Percentiles rank a stretch among this genome's conserved stretches.
Evolutionary conservation across 148 eudicot genomes (phyloP).

Genomic region (Silene latifolia): DNA sequence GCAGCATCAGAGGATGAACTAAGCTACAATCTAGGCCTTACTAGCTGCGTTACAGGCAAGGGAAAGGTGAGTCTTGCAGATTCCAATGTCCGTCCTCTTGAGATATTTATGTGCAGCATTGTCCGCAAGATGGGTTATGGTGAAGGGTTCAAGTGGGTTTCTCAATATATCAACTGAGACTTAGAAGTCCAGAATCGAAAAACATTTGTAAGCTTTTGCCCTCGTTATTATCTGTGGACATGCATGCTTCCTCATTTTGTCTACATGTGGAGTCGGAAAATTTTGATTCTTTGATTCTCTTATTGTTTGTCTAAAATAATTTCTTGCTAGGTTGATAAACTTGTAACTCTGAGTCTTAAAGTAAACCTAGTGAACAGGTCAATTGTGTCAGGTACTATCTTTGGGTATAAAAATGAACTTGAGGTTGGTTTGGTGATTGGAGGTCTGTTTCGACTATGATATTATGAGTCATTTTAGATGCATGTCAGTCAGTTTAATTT

Average conservation of each 20-base stretch:
- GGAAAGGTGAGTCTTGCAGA: constrained; percentile 57
- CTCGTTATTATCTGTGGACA: neutral
- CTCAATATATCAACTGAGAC: constrained; percentile 55
- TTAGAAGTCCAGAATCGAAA: neutral
- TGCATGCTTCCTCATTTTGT: constrained; percentile 13
- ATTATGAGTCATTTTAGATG: no score
- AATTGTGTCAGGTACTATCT: no score
- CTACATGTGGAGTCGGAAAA: constrained; percentile 10
- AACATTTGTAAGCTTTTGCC: neutral
- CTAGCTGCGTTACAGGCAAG: constrained; percentile 58
- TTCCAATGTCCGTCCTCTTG: constrained; percentile 56
- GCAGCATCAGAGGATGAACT: constrained; percentile 76
- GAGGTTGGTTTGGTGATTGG: no score
- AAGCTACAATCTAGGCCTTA: constrained; percentile 49
- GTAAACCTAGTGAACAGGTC: neutral
- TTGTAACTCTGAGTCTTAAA: neutral
- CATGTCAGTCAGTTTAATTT: no score
- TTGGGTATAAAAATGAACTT: no score
- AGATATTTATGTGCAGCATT: constrained; percentile 78
- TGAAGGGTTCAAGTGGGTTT: constrained; percentile 72
- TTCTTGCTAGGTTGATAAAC: constrained; percentile 4
- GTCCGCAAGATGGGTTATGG: constrained; percentile 84
- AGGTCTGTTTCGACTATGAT: no score
- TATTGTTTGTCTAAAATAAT: neutral
- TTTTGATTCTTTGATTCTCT: constrained; percentile 26